Evolutionary conservation across 148 eudicot genomes (phyloP).

Genomic region (Tetragonia tetragonoides): DNA sequence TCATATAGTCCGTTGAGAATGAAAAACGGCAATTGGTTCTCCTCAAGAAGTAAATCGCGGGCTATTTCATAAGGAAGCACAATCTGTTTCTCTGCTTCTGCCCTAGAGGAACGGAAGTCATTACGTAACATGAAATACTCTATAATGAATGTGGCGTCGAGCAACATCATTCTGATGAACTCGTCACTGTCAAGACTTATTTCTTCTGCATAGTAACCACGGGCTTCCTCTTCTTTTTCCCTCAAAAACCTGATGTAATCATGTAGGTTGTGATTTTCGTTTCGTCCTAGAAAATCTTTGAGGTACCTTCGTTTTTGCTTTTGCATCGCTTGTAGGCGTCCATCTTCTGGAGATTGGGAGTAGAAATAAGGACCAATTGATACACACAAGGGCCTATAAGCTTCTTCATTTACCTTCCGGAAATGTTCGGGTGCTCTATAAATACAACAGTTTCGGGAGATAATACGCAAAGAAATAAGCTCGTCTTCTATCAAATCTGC

Average conservation of each 20-base stretch:
- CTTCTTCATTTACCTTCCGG: neutral
- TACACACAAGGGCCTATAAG: neutral
- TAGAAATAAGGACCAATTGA: slow-evolving; percentile 9
- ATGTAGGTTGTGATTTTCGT: neutral
- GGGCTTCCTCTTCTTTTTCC: neutral
- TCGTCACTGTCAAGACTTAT: neutral
- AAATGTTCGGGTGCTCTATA: neutral
- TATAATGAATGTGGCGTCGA: slow-evolving; percentile 23
- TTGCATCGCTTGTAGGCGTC: neutral
- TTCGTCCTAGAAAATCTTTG: neutral
- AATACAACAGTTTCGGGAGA: neutral
- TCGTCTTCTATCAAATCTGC: neutral
- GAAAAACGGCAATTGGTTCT: slow-evolving; percentile 32
- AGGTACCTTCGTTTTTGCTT: slow-evolving; percentile 1
- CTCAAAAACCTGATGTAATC: neutral
- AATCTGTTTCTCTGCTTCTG: neutral
- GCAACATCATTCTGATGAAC: slow-evolving; percentile 7
- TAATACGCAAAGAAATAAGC: neutral
- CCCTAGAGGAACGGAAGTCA: too few species aligned
- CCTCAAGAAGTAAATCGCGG: slow-evolving; percentile 19
- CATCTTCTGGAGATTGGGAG: neutral
- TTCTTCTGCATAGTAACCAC: neutral
- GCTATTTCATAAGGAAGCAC: neutral
- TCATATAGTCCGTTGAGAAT: slow-evolving; percentile 16
- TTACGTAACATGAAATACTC: neutral